Evolutionary conservation across 208 protist species (phyloP).

Genomic region (Acanthamoeba healyi): DNA sequence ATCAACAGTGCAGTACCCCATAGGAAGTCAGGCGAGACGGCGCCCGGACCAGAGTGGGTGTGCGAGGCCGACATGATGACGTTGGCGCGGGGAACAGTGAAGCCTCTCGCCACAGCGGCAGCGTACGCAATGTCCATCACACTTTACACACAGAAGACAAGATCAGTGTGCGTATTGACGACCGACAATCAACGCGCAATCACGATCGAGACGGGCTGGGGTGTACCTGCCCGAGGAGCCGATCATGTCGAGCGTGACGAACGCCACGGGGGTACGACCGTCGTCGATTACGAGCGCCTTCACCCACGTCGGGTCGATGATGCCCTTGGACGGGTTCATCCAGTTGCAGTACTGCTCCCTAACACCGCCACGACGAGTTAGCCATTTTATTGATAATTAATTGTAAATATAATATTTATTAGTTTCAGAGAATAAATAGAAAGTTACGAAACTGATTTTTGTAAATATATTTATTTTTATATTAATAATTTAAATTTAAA

Average conservation of each 20-base stretch:
- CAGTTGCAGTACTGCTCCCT: slow-evolving; percentile 46
- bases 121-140: slow-evolving; percentile 59
- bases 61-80: slow-evolving; percentile 66
- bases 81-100: slow-evolving; percentile 44
- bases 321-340: slow-evolving; percentile 60
- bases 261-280: neutral
- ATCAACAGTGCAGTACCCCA: slow-evolving; percentile 60
- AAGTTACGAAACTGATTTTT: neutral
- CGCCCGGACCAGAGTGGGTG: slow-evolving; percentile 76
- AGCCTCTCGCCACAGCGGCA: slow-evolving; percentile 3
- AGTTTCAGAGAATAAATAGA: neutral
- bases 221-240: neutral
- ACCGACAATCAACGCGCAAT: neutral
- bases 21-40: slow-evolving; percentile 75
- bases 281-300: slow-evolving; percentile 66
- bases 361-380: neutral
- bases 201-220: neutral
- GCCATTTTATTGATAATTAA: neutral
- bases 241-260: slow-evolving; percentile 63
- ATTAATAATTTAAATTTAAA: neutral
- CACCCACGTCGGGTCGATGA: slow-evolving; percentile 65
- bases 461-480: neutral
- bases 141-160: neutral
- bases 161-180: neutral
- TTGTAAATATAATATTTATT: neutral